A percentile compares a stretch with the other conserved stretches of the same genome.
phyloP scores from a whole-genome alignment of 495 filamentous ascomycete genomes.

The Evernia prunastri region DNA sequence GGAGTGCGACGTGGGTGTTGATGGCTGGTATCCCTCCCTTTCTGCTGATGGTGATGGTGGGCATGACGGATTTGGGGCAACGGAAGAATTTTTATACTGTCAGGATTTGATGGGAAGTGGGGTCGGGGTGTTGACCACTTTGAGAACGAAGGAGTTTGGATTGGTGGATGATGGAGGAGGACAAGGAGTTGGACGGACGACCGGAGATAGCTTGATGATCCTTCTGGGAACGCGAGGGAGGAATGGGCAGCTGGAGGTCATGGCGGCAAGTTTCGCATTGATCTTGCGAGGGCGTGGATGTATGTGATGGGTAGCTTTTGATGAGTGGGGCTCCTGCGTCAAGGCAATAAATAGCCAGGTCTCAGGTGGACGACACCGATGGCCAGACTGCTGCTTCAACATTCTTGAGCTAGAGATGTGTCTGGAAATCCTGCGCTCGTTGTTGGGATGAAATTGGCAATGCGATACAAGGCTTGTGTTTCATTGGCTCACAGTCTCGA shows the following conservation, averaged over 20 bases:
- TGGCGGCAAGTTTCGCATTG: neutral
- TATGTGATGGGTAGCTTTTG: neutral
- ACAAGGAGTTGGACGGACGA: neutral
- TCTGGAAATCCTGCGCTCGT: neutral
- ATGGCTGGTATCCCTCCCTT: neutral
- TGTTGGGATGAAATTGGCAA: neutral
- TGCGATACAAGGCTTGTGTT: neutral
- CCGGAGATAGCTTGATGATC: neutral
- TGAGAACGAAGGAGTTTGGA: neutral
- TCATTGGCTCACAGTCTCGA: neutral
- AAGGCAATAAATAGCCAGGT: neutral
- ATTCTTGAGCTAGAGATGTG: neutral
- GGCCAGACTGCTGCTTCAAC: neutral
- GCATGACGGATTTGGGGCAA: neutral
- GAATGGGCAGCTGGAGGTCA: neutral
- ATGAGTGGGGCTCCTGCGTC: neutral
- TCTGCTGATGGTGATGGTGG: neutral
- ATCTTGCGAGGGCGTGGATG: neutral
- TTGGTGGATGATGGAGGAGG: neutral
- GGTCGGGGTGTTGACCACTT: neutral
- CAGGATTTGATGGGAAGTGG: neutral
- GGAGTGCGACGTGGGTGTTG: neutral
- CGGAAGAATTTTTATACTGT: neutral
- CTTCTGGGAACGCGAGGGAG: neutral
- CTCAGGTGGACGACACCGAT: neutral